phyloP scores from a whole-genome alignment of 2,329 filamentous ascomycete genomes.

The Xylaria sp. region DNA sequence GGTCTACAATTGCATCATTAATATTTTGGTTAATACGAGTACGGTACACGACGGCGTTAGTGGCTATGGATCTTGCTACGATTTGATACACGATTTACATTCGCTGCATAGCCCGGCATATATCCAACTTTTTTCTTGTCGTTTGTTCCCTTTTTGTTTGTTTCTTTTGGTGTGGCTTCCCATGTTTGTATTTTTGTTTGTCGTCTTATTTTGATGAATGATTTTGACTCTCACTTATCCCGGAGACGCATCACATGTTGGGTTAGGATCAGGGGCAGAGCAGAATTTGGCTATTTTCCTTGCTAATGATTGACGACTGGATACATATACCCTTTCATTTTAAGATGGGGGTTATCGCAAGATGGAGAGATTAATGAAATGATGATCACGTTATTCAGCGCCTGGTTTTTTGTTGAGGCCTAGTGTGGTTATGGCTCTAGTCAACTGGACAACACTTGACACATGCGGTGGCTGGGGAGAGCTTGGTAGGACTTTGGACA shows the following conservation, averaged over 20 bases:
- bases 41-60: constrained; percentile 45
- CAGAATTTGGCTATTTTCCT: constrained; percentile 41
- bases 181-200: constrained; percentile 10
- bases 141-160: not conserved
- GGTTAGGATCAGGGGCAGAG: constrained; percentile 7
- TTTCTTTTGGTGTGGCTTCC: not conserved
- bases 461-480: constrained; percentile 15
- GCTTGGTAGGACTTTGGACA: constrained; percentile 24
- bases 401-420: constrained; percentile 18
- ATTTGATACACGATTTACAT: constrained; percentile 42
- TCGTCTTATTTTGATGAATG: not conserved
- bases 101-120: constrained; percentile 48
- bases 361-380: constrained; percentile 45
- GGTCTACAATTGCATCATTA: constrained; percentile 38
- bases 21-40: constrained; percentile 34
- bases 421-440: constrained; percentile 6
- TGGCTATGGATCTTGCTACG: constrained; percentile 38
- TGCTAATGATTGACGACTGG: constrained; percentile 50
- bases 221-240: not conserved
- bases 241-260: not conserved
- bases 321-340: constrained; percentile 52
- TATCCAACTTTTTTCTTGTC: constrained; percentile 22
- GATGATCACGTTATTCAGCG: constrained; percentile 36
- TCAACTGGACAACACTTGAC: constrained; percentile 25
- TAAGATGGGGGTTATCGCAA: constrained; percentile 51